Conservation (phyloP, 192 early-diverging fungal genomes). For the Rhizoclosmatium globosum region DNA sequence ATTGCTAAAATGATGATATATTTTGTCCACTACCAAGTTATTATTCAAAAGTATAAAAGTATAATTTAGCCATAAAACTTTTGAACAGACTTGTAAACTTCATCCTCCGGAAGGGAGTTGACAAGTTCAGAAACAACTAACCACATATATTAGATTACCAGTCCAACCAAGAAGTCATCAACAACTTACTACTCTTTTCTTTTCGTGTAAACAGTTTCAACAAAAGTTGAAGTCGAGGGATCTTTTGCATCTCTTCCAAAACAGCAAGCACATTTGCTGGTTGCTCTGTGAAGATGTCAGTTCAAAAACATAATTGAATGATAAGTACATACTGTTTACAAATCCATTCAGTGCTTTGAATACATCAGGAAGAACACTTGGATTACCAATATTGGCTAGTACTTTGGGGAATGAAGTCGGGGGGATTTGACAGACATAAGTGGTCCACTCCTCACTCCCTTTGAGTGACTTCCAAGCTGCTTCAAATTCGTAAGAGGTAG, state of each 20-base stretch:
- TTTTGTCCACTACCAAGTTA: too few species aligned
- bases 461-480: constrained; percentile 21
- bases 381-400: constrained; percentile 18
- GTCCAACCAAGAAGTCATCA: background rate
- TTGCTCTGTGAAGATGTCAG: background rate
- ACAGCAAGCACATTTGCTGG: background rate
- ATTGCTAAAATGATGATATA: too few species aligned
- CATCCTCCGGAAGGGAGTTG: background rate
- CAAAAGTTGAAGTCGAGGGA: constrained; percentile 7
- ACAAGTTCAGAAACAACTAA: background rate
- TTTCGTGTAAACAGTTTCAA: constrained; percentile 6
- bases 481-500: constrained; percentile 27
- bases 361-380: constrained; percentile 16
- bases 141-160: background rate
- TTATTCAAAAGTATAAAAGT: too few species aligned
- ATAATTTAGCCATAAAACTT: background rate
- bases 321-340: background rate
- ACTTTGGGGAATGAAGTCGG: background rate
- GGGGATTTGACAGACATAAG: background rate
- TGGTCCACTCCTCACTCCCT: background rate
- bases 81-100: background rate
- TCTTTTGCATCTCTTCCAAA: constrained; percentile 18
- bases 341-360: constrained; percentile 5
- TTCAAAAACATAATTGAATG: background rate
- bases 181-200: constrained; percentile 14